Evolutionary conservation across 164 flowering plant species (phyloP), one percentile per base, ranked within the genome.

Genomic region (Buxus sempervirens): DNA sequence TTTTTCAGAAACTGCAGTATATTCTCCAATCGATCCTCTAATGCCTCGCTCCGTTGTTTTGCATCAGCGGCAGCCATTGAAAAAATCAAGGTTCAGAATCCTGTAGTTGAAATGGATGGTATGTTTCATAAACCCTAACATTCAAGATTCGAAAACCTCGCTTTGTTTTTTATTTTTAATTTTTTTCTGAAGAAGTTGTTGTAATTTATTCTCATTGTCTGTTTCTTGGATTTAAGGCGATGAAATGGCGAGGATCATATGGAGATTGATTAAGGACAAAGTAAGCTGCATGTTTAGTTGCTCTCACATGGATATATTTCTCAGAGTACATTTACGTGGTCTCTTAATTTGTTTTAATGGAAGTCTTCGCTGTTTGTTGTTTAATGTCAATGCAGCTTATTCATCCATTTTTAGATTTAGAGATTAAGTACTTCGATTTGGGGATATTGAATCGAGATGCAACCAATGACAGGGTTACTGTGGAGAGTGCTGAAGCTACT

Each of bases 101-200:
- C 98, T 6, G 78, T 91, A 59, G 98, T 93, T 22, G 98, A 93
- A 76, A 91, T 93, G 98, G 97, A 91, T 75, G 96, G 96, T 90
- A 77, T 23, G 28, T 14, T 23, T 32, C 60, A 14, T 26, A 48
- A 64, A 18, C 69, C 26, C 27, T 45, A 21, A 21, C 51, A 25
- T 49, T 38, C n/a, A 1, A n/a, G n/a, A n/a, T n/a, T n/a, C n/a
- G n/a, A n/a, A 9, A 9, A 55, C 8, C 0, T 32, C 14, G 4
- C 26, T 25, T 21, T 38, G 27, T 28, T 58, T 45, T 42, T 10
- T 53, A 25, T n/a, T 48, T 21, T 38, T 68, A 14, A 18, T 65
- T 36, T 66, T 21, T 4, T 18, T 56, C 60, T 64, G 32, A 62
- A 24, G 57, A 10, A n/a, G n/a, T n/a, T n/a, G n/a, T n/a, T n/a